These are phyloP conservation scores for Vitis riparia DNA, from an alignment of 164 flowering plant genomes.

Conservation along the genomic window DNA sequence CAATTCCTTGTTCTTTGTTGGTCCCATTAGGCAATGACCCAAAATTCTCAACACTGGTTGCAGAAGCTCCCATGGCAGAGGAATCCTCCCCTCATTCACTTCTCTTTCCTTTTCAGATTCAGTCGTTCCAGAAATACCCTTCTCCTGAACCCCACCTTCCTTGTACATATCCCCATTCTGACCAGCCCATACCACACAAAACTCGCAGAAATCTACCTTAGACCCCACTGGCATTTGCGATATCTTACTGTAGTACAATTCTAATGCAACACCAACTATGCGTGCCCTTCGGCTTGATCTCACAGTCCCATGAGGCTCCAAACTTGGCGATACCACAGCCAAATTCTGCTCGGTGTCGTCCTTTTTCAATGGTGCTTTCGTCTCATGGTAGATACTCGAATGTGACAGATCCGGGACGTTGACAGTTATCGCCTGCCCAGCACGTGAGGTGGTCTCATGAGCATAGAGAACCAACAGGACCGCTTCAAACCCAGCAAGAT, in stretches of 20 bases:
- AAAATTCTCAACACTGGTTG: slow-evolving; percentile 77
- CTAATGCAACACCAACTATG: slow-evolving; percentile 84
- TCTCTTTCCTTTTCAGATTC: not conserved
- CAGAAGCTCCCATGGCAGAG: slow-evolving; percentile 82
- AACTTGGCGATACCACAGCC: slow-evolving; percentile 60
- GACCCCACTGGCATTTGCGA: slow-evolving; percentile 60
- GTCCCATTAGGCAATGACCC: slow-evolving; percentile 80
- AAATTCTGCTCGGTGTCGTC: slow-evolving; percentile 47
- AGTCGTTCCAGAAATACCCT: not conserved
- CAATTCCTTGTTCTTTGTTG: slow-evolving; percentile 33
- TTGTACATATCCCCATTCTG: slow-evolving; percentile 26
- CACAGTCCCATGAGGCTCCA: slow-evolving; percentile 83
- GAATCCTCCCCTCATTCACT: slow-evolving; percentile 47
- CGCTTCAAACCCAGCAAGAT: slow-evolving; percentile 86
- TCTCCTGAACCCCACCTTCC: not conserved
- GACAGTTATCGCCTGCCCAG: slow-evolving; percentile 58
- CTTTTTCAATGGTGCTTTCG: slow-evolving; percentile 23
- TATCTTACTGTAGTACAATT: slow-evolving; percentile 59
- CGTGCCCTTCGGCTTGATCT: slow-evolving; percentile 71
- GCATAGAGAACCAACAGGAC: slow-evolving; percentile 76
- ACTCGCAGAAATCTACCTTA: slow-evolving; percentile 76
- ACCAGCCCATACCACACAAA: slow-evolving; percentile 71
- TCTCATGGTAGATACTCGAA: slow-evolving; percentile 75
- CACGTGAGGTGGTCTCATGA: slow-evolving; percentile 60
- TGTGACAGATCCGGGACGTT: slow-evolving; percentile 67